Evolutionary conservation across 2,329 filamentous ascomycete species (phyloP).

Genomic region (Colletotrichum kahawae): DNA sequence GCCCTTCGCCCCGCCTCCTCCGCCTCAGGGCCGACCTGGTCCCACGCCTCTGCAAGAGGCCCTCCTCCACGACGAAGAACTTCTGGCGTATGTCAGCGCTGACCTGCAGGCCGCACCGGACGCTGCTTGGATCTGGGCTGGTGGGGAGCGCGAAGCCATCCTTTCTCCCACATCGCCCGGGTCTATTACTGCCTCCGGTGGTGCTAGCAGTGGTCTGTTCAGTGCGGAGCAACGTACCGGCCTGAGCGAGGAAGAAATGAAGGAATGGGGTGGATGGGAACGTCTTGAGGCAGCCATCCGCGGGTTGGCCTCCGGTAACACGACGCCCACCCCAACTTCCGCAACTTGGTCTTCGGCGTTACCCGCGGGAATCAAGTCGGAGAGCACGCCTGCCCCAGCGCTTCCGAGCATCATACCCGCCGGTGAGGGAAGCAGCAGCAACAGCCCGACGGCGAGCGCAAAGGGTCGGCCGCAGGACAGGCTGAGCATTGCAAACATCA

Average conservation of each 20-base stretch:
- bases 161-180: constrained; percentile 19
- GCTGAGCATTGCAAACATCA: constrained; percentile 52
- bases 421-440: constrained; percentile 28
- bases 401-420: constrained; percentile 20
- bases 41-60: constrained; percentile 37
- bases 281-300: constrained; percentile 62
- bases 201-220: constrained; percentile 42
- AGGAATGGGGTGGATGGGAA: constrained; percentile 83
- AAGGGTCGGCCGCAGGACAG: constrained; percentile 33
- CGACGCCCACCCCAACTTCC: constrained; percentile 35
- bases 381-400: constrained; percentile 30
- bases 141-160: constrained; percentile 55
- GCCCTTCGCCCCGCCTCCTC: constrained; percentile 30
- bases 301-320: constrained; percentile 28
- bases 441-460: constrained; percentile 31
- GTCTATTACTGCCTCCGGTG: constrained; percentile 21
- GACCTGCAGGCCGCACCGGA: constrained; percentile 84
- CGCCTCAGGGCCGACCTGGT: constrained; percentile 24
- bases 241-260: constrained; percentile 60
- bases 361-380: constrained; percentile 40
- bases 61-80: constrained; percentile 75
- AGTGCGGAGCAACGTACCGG: constrained; percentile 55
- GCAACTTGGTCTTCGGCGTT: constrained; percentile 35
- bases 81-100: constrained; percentile 83
- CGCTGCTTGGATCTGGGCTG: constrained; percentile 83